Evolutionary conservation across 345 rosid species (phyloP), one percentile per base, ranked within the genome.

Genomic region (Punica granatum): DNA sequence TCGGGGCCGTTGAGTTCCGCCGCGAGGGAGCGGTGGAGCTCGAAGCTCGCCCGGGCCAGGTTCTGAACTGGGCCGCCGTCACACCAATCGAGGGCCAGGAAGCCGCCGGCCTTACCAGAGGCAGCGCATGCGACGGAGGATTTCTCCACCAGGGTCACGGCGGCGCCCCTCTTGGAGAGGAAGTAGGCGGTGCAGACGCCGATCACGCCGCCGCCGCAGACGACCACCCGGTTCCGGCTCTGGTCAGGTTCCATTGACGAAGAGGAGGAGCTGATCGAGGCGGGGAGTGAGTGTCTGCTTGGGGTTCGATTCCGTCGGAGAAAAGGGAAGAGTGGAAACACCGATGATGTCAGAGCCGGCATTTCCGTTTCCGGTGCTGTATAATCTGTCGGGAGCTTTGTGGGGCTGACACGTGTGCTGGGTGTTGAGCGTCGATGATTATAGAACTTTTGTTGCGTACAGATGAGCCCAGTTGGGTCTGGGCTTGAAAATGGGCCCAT

Each of bases 151-250:
- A 92, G 84, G 0, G 92, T 83, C 66, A 92, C 93, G 60, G 88
- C 69, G 70, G 84, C 86, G 44, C 91, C 86, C 37, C 79, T 83
- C 70, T 86, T 85, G 32, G 90, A 81, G 64, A 92, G 83, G 83
- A 92, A 92, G 70, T 86, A 92, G 54, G 96, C 92, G 26, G 92
- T 81, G 82, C 92, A 92, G 7, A 92, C 96, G 7, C 98, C 97
- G 74, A 90, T 90, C 18, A 90, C 76, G 3, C 98, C 97, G 19
- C 92, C 96, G 25, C 96, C 97, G 73, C 90, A 85, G 11, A 92
- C 89, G 3, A 80, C 81, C 28, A 83, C 84, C 6, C 84, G 89
- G 63, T 77, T 90, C 0, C 67, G 59, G 5, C 63, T 67, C 16
- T 39, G 69, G 13, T 54, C 61, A 1, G 53, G 68, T 1, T 80